Evolutionary conservation across 495 filamentous ascomycete species (phyloP), one percentile per base, ranked within the genome.

Genomic region (Recurvomyces mirabilis): DNA sequence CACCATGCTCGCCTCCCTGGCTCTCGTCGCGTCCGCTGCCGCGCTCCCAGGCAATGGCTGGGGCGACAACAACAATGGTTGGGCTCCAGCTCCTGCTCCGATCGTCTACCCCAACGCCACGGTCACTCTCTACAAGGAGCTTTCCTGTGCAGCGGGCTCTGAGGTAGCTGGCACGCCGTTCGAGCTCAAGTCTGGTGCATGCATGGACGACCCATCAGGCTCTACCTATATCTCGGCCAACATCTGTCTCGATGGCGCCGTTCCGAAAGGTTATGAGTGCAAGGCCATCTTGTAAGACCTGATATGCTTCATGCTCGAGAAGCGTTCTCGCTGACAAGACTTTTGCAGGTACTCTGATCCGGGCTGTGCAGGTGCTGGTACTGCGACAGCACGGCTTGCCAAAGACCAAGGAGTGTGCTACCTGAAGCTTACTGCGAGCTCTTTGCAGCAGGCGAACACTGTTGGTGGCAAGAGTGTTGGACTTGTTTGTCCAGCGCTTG

Each of bases 1-100:
- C 34, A 37, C 34, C 34, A 11, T 37, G 17, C 34, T 37, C 34
- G 34, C 34, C 34, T 13, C 34, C 5, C 34, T 37, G 19, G 34
- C 34, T 20, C 5, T 37, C 34, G 17, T 37, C 34, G 19, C 34
- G 17, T 20, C 10, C 34, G 15, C 34, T 20, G 15, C 34, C 15
- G 34, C 34, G 12, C 5, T 35, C 32, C 32, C 32, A n/a, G n/a
- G n/a, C n/a, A n/a, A n/a, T n/a, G n/a, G n/a, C n/a, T n/a, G n/a
- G n/a, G n/a, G n/a, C n/a, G n/a, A n/a, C n/a, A n/a, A n/a, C n/a
- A n/a, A n/a, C n/a, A n/a, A n/a, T n/a, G n/a, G n/a, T n/a, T n/a
- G n/a, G n/a, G n/a, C 7, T 9, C 9, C 32, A 35, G 32, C 32
- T 19, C 34, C 5, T 35, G 17, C 34, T 20, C 10, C 34, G 22